Percentiles rank a stretch among this genome's conserved stretches.
These are phyloP conservation scores for Beauveria caledonica DNA, from an alignment of 2,329 filamentous ascomycete genomes.

Conservation along the genomic window DNA sequence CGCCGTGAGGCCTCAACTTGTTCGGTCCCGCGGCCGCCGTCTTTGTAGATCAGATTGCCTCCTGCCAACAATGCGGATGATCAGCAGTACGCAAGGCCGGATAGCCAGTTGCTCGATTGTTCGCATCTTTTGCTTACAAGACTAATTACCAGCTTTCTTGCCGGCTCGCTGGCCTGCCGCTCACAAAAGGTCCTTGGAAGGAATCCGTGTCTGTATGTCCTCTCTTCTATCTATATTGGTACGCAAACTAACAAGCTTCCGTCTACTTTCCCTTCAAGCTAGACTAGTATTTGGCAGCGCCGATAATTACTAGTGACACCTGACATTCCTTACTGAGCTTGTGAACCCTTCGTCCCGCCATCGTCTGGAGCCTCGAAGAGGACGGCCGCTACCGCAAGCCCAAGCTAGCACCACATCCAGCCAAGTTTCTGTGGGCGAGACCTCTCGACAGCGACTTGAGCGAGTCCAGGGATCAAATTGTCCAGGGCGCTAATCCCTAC, in stretches of 20 bases:
- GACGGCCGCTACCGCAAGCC: neutral
- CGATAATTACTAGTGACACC: neutral
- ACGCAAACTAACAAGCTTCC: neutral
- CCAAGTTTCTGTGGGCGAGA: conserved; percentile 8
- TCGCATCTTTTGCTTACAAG: neutral
- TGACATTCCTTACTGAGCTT: conserved; percentile 3
- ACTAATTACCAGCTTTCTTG: neutral
- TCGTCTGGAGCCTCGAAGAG: neutral
- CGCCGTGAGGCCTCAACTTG: neutral
- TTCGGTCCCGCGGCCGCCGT: neutral
- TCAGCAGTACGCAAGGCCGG: neutral
- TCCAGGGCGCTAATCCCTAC: conserved; percentile 8
- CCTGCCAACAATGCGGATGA: conserved; percentile 6
- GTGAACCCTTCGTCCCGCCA: neutral
- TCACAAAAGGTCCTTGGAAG: neutral
- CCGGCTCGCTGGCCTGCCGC: neutral
- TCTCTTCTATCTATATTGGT: neutral
- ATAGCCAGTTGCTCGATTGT: neutral
- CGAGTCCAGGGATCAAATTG: conserved; percentile 2
- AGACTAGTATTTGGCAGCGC: neutral
- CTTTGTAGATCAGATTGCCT: conserved; percentile 4
- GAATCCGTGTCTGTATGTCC: neutral
- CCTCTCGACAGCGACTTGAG: conserved; percentile 11
- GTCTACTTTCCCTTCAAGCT: neutral
- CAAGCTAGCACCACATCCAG: conserved; percentile 6